phyloP scores from a whole-genome alignment of 768 basidiomycete genomes.

The Postia placenta region DNA sequence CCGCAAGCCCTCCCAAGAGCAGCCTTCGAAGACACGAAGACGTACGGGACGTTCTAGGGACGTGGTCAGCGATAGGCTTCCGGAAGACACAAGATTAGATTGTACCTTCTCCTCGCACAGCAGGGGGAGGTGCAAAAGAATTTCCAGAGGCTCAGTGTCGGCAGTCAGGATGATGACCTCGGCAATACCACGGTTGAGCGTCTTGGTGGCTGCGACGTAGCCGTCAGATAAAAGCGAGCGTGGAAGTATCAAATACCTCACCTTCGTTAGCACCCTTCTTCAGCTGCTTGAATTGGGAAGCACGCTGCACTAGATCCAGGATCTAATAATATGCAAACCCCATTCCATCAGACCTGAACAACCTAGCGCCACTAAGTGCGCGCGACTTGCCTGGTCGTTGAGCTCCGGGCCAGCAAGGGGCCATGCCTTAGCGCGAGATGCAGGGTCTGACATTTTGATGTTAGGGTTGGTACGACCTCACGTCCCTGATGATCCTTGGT shows the following conservation, averaged over 20 bases:
- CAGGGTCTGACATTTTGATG: slow-evolving; percentile 49
- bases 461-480: slow-evolving; percentile 65
- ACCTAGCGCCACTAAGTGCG: background rate
- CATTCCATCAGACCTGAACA: background rate
- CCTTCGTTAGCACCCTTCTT: slow-evolving; percentile 99
- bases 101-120: slow-evolving; percentile 96
- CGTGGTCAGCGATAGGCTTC: background rate
- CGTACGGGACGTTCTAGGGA: slow-evolving; percentile 87
- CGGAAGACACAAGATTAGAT: slow-evolving; percentile 1
- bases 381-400: slow-evolving; percentile 74
- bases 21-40: slow-evolving; percentile 93
- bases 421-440: slow-evolving; percentile 71
- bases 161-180: slow-evolving; percentile 97
- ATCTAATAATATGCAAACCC: slow-evolving; percentile 46
- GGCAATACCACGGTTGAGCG: slow-evolving; percentile 94
- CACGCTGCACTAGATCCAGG: slow-evolving; percentile 92
- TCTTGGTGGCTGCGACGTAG: slow-evolving; percentile 76
- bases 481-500: slow-evolving; percentile 81
- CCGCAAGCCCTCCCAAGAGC: slow-evolving; percentile 95
- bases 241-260: slow-evolving; percentile 25
- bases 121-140: slow-evolving; percentile 92
- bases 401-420: slow-evolving; percentile 80
- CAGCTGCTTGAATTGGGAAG: slow-evolving; percentile 94
- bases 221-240: background rate
- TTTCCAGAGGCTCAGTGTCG: slow-evolving; percentile 97